Percentiles rank a stretch among this genome's conserved stretches.
Conservation (phyloP, 768 basidiomycete species). For the Boletus speciosus region DNA sequence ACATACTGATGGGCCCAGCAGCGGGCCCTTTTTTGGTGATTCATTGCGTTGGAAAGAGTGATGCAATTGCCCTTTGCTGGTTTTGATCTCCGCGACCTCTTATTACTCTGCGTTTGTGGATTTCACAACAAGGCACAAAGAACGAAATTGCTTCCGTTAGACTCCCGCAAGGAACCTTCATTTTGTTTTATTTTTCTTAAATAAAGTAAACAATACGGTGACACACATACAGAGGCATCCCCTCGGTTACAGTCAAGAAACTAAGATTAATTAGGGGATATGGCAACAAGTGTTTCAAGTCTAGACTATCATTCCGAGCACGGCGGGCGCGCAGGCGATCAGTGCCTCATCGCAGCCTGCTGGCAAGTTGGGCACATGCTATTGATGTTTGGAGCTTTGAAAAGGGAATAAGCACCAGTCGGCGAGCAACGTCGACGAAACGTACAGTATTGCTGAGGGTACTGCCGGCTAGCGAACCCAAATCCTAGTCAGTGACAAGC, state of each 20-base stretch:
- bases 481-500: conserved; percentile 8
- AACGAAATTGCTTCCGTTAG: conserved; percentile 29
- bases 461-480: conserved; percentile 35
- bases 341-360: conserved; percentile 25
- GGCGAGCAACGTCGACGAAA: not conserved
- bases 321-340: conserved; percentile 5
- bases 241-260: conserved; percentile 31
- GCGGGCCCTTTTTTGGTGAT: conserved; percentile 1
- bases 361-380: conserved; percentile 41
- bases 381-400: conserved; percentile 41
- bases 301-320: conserved; percentile 10
- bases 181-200: conserved; percentile 1
- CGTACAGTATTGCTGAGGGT: conserved; percentile 47
- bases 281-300: conserved; percentile 6
- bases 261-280: conserved; percentile 22
- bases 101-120: conserved; percentile 7
- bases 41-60: not conserved
- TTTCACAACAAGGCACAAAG: conserved; percentile 11
- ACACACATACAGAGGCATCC: conserved; percentile 19
- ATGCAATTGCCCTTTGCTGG: conserved; percentile 5
- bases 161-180: conserved; percentile 19
- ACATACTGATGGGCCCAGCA: not conserved
- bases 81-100: conserved; percentile 33
- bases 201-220: not conserved
- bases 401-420: not conserved